These are phyloP conservation scores for Hymenoscyphus scutula DNA, from an alignment of 2,329 filamentous ascomycete species.

Conservation along the genomic window DNA sequence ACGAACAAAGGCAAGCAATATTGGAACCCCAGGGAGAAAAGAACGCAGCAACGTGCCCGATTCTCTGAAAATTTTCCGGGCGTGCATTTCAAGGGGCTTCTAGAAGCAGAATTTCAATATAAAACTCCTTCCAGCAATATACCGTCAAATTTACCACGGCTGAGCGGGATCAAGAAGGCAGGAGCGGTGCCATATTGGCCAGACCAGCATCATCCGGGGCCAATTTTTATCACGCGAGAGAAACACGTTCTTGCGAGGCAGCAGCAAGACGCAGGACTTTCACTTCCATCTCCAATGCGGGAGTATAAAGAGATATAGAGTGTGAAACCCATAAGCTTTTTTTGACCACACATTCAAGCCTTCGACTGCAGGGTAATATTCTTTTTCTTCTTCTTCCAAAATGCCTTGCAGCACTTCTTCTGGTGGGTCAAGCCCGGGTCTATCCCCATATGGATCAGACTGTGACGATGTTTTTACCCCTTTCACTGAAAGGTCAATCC, in stretches of 20 bases:
- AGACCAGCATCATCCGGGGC: conserved; percentile 21
- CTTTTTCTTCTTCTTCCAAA: not conserved
- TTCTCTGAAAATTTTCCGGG: conserved; percentile 15
- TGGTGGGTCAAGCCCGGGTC: conserved; percentile 26
- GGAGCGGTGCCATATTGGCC: conserved; percentile 20
- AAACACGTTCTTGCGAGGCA: conserved; percentile 26
- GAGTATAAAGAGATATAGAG: conserved; percentile 25
- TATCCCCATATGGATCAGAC: conserved; percentile 22
- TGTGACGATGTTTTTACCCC: conserved; percentile 25
- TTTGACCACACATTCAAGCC: conserved; percentile 17
- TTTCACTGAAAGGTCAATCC: conserved; percentile 27
- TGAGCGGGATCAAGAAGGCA: conserved; percentile 23
- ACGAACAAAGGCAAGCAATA: not conserved
- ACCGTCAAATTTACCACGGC: conserved; percentile 22
- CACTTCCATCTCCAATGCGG: conserved; percentile 13
- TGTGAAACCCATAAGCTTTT: conserved; percentile 15
- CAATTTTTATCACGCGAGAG: conserved; percentile 23
- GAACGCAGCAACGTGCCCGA: conserved; percentile 15
- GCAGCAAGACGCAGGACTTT: conserved; percentile 14
- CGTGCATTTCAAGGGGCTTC: conserved; percentile 16
- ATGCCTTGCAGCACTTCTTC: conserved; percentile 27
- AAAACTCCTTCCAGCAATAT: conserved; percentile 21
- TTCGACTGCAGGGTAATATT: conserved; percentile 15
- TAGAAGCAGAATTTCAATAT: conserved; percentile 22
- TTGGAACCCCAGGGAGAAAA: conserved; percentile 6